Conservation (phyloP, 352 stramenopile genomes). For the Albugo laibachii region DNA sequence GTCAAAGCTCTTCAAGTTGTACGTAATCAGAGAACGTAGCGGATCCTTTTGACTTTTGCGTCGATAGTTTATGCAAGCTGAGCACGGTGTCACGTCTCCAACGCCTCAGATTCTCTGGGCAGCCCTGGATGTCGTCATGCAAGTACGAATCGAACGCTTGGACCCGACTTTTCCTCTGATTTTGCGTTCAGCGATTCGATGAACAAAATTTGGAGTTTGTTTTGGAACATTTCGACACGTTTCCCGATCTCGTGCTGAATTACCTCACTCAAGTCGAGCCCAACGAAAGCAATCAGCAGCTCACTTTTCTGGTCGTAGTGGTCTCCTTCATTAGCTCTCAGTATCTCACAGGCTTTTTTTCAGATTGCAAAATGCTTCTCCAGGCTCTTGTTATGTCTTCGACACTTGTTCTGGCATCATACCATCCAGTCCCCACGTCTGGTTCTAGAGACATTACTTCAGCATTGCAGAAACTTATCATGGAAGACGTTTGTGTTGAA, state of each 20-base stretch:
- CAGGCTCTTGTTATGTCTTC: constrained; percentile 48
- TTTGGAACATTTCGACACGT: constrained; percentile 70
- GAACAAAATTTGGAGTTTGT: constrained; percentile 52
- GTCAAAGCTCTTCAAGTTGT: constrained; percentile 53
- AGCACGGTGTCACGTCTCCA: constrained; percentile 62
- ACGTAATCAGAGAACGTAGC: neutral
- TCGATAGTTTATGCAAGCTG: constrained; percentile 47
- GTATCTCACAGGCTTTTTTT: neutral
- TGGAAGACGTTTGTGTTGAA: constrained; percentile 70
- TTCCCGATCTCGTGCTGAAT: constrained; percentile 73
- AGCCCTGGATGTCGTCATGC: constrained; percentile 62
- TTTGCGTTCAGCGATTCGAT: constrained; percentile 38
- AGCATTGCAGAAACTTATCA: constrained; percentile 32
- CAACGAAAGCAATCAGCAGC: constrained; percentile 30
- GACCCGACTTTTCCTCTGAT: neutral
- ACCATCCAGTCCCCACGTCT: constrained; percentile 39
- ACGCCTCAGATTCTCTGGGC: constrained; percentile 62
- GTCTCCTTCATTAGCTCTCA: neutral
- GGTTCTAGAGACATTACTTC: constrained; percentile 45
- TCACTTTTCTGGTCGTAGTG: constrained; percentile 54
- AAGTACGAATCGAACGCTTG: constrained; percentile 17
- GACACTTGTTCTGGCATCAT: constrained; percentile 70
- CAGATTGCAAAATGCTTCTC: constrained; percentile 70
- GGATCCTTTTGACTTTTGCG: neutral
- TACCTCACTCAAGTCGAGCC: constrained; percentile 58